phyloP scores from a whole-genome alignment of 306 rosid genomes.

The Hippophae gyantsensis region DNA sequence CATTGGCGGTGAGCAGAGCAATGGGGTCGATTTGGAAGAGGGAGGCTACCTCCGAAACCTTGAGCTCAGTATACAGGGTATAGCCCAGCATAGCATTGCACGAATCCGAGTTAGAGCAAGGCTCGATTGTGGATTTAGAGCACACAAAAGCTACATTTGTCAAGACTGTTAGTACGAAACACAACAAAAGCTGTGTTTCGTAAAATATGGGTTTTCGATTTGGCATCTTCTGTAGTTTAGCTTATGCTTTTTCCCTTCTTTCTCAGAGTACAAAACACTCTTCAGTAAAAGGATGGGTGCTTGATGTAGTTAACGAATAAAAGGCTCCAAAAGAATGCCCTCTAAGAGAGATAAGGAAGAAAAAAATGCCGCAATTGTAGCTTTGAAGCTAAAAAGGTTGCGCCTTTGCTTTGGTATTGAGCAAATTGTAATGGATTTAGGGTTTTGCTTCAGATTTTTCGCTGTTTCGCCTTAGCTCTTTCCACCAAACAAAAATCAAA shows the following conservation, averaged over 20 bases:
- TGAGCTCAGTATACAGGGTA: slow-evolving; percentile 88
- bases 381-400: slow-evolving; percentile 4
- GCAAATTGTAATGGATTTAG: background rate
- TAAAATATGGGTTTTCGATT: slow-evolving; percentile 14
- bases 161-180: slow-evolving; percentile 14
- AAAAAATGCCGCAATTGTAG: background rate
- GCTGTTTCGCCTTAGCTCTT: background rate
- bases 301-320: background rate
- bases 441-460: slow-evolving; percentile 4
- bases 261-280: background rate
- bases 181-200: slow-evolving; percentile 10
- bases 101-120: slow-evolving; percentile 79
- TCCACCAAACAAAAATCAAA: background rate
- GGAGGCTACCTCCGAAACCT: slow-evolving; percentile 84
- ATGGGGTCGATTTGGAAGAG: slow-evolving; percentile 90
- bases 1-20: slow-evolving; percentile 70
- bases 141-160: slow-evolving; percentile 23
- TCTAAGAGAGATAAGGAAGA: background rate
- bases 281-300: background rate
- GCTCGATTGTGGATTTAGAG: slow-evolving; percentile 89
- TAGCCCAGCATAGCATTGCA: slow-evolving; percentile 84
- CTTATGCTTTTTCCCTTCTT: slow-evolving; percentile 2
- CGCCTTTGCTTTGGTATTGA: slow-evolving; percentile 1
- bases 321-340: background rate
- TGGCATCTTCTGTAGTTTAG: slow-evolving; percentile 20